Conservation (phyloP, 495 filamentous ascomycete genomes). For the Trichoderma erinaceum region DNA sequence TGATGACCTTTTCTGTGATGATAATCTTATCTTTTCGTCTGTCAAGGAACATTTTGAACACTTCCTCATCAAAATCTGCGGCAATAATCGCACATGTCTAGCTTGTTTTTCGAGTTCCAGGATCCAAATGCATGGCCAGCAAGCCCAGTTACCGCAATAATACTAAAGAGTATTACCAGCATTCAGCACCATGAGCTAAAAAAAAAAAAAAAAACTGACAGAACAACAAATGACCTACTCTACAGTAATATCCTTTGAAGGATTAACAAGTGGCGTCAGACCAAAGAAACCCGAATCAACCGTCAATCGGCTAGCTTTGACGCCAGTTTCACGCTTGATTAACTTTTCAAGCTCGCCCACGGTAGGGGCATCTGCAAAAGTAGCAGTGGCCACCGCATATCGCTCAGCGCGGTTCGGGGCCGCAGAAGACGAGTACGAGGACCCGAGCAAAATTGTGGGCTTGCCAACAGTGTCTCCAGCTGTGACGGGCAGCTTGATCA, state of each 20-base stretch:
- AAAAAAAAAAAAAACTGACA: too few relatives aligned
- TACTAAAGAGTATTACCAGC: slow-evolving; percentile 12
- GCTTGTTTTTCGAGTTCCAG: slow-evolving; percentile 21
- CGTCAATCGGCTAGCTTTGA: slow-evolving; percentile 7
- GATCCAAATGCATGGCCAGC: slow-evolving; percentile 27
- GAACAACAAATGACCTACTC: neutral
- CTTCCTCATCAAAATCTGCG: too few relatives aligned
- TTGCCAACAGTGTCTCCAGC: neutral
- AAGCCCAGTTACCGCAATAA: slow-evolving; percentile 23
- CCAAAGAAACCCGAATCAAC: slow-evolving; percentile 9
- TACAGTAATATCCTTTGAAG: neutral
- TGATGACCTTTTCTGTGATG: too few relatives aligned
- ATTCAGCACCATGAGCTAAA: too few relatives aligned
- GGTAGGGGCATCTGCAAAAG: neutral
- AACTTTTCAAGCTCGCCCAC: neutral
- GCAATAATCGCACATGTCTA: too few relatives aligned
- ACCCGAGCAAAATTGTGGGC: neutral
- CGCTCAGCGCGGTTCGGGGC: neutral
- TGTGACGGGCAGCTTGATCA: neutral
- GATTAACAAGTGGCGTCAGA: slow-evolving; percentile 6
- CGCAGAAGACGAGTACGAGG: neutral
- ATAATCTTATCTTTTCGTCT: too few relatives aligned
- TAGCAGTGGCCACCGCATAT: slow-evolving; percentile 9
- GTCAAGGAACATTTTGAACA: too few relatives aligned
- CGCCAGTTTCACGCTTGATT: neutral